Percentiles rank a stretch among this genome's conserved stretches.
These are phyloP conservation scores for Clausena lansium DNA, from an alignment of 345 rosid species.

Conservation along the genomic window DNA sequence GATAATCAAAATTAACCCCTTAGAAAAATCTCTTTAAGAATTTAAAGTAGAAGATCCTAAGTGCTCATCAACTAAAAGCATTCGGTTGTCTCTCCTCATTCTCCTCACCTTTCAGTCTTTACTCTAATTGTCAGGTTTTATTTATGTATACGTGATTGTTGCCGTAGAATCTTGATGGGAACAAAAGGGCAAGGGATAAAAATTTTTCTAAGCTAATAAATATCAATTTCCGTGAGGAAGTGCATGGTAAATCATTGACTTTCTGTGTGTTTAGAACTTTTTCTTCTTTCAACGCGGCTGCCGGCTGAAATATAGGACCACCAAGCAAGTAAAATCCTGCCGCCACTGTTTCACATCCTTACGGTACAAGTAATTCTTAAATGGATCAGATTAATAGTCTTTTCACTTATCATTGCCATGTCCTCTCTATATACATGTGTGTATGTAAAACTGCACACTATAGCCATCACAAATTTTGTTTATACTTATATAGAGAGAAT, in stretches of 20 bases:
- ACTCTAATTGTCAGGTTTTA: no score
- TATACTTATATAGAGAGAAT: background rate
- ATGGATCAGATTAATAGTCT: conserved; percentile 1
- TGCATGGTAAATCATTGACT: background rate
- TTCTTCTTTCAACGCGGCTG: background rate
- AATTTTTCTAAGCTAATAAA: no score
- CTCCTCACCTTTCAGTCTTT: no score
- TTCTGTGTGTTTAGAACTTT: background rate
- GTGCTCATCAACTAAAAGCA: no score
- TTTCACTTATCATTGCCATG: background rate
- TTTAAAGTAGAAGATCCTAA: no score
- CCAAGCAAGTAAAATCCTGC: background rate
- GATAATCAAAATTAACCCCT: background rate
- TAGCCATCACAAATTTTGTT: no score
- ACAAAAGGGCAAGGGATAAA: no score
- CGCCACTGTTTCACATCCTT: background rate
- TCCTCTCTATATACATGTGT: background rate
- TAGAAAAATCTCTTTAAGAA: no score
- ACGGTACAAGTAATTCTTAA: conserved; percentile 2
- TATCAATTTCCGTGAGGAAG: background rate
- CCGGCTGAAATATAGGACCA: background rate
- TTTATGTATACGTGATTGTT: background rate
- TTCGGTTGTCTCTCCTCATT: no score
- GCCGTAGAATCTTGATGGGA: background rate
- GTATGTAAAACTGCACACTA: background rate